Conservation (phyloP, 192 early-diverging fungal genomes). For the Entomortierella parvispora region DNA sequence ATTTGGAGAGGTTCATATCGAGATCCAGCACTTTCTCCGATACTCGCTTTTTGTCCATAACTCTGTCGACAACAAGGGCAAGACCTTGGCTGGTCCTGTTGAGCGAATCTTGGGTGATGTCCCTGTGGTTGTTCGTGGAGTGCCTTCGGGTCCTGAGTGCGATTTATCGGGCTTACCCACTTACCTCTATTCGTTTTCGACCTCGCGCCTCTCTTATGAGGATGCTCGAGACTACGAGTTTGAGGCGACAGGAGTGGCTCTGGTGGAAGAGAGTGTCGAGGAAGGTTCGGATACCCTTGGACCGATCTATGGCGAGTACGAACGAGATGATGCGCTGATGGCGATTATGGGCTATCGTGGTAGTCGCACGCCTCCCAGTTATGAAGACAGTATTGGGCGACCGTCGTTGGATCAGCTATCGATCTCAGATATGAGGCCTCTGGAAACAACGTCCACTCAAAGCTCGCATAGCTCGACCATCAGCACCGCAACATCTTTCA, state of each 20-base stretch:
- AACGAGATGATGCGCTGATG: constrained; percentile 47
- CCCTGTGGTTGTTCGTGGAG: constrained; percentile 30
- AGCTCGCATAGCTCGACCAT: neutral
- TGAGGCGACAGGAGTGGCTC: constrained; percentile 21
- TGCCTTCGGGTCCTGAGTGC: constrained; percentile 36
- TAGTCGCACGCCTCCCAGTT: constrained; percentile 45
- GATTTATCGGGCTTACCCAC: constrained; percentile 40
- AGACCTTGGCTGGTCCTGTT: constrained; percentile 8
- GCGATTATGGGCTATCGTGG: constrained; percentile 46
- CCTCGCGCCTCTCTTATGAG: constrained; percentile 42
- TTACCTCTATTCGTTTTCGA: constrained; percentile 46
- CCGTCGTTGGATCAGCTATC: constrained; percentile 32
- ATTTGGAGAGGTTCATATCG: constrained; percentile 43
- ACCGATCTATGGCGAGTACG: constrained; percentile 47
- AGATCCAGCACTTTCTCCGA: constrained; percentile 49
- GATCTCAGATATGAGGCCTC: constrained; percentile 17
- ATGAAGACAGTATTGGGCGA: constrained; percentile 39
- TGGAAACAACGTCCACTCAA: neutral
- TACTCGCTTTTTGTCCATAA: constrained; percentile 39
- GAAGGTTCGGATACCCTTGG: neutral
- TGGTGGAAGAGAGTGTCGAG: neutral
- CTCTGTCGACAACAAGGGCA: constrained; percentile 39
- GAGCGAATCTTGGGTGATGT: constrained; percentile 32
- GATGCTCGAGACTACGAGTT: constrained; percentile 45
- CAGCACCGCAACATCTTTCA: neutral